Evolutionary conservation across 2,329 filamentous ascomycete species (phyloP).

Genomic region (Truncatella angustata): DNA sequence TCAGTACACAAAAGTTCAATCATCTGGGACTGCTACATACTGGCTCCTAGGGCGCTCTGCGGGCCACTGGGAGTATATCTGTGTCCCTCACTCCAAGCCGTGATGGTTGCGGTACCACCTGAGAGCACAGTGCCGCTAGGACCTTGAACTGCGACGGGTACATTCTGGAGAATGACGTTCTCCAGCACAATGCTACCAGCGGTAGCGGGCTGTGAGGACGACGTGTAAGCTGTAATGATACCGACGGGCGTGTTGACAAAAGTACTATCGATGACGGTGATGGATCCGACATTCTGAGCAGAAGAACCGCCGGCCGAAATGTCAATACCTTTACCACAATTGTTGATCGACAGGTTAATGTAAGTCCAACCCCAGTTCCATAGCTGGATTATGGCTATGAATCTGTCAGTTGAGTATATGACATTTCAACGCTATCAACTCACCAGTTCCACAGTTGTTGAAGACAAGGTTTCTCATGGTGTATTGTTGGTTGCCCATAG

Average conservation of each 20-base stretch:
- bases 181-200: constrained; percentile 60
- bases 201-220: constrained; percentile 34
- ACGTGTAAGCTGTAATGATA: constrained; percentile 60
- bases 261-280: constrained; percentile 68
- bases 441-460: constrained; percentile 59
- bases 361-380: constrained; percentile 77
- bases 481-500: constrained; percentile 68
- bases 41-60: constrained; percentile 44
- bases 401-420: neutral
- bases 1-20: neutral
- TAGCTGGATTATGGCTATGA: constrained; percentile 59
- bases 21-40: neutral
- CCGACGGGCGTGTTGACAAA: constrained; percentile 63
- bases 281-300: constrained; percentile 63
- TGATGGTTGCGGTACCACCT: constrained; percentile 51
- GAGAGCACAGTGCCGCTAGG: constrained; percentile 47
- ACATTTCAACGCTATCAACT: neutral
- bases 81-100: constrained; percentile 67
- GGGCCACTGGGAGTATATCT: constrained; percentile 49
- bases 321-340: constrained; percentile 60
- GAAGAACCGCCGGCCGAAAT: constrained; percentile 49
- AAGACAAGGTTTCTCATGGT: constrained; percentile 67
- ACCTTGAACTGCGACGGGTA: constrained; percentile 37
- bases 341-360: constrained; percentile 58
- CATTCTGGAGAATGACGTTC: constrained; percentile 38